Percentiles rank a stretch among this genome's conserved stretches.
Conservation (phyloP, 345 rosid species). For the Populus ilicifolia region DNA sequence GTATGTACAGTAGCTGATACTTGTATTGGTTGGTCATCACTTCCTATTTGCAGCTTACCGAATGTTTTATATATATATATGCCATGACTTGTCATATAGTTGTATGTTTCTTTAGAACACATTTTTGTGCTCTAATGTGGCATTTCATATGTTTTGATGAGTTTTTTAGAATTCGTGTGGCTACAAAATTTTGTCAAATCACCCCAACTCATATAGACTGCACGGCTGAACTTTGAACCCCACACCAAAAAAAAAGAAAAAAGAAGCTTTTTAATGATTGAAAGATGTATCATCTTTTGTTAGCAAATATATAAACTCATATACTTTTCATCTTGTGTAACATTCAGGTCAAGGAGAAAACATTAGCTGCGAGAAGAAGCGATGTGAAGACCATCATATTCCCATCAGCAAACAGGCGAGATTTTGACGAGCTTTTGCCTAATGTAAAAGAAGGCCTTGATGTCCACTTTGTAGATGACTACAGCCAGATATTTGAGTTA, state of each 20-base stretch:
- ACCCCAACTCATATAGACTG: not conserved
- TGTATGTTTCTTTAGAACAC: not conserved
- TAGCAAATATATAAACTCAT: not conserved
- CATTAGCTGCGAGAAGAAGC: slow-evolving; percentile 89
- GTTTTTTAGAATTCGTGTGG: not conserved
- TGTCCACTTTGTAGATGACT: slow-evolving; percentile 84
- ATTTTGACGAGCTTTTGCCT: slow-evolving; percentile 79
- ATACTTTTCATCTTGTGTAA: not conserved
- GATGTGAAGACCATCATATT: slow-evolving; percentile 77
- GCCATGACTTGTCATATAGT: not conserved
- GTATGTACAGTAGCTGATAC: not conserved
- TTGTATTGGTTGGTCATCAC: not conserved
- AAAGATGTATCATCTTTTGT: not conserved
- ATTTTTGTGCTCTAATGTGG: not conserved
- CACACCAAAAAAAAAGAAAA: too few relatives aligned
- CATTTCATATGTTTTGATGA: not conserved
- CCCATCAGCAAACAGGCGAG: slow-evolving; percentile 89
- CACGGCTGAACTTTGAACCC: not conserved
- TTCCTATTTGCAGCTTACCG: not conserved
- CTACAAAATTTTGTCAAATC: not conserved
- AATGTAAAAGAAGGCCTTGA: slow-evolving; percentile 92
- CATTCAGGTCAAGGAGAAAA: slow-evolving; percentile 88
- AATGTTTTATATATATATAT: not conserved
- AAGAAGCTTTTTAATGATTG: not conserved
- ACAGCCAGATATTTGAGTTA: slow-evolving; percentile 54